These are phyloP conservation scores for Aspergillus arachidicola DNA, from an alignment of 2,329 filamentous ascomycete species.

Conservation along the genomic window DNA sequence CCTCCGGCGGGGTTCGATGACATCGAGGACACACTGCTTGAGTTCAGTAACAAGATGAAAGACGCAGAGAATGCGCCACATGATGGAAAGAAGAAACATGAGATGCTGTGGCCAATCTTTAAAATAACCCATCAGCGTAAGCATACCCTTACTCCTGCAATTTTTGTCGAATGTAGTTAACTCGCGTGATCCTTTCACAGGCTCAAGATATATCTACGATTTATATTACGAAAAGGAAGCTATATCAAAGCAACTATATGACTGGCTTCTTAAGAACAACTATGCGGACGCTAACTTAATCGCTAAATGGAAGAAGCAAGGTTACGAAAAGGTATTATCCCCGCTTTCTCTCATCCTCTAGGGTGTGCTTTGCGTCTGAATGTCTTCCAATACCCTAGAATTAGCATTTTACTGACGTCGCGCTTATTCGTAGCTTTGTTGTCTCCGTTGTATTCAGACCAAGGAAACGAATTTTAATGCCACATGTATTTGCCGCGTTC, in stretches of 20 bases:
- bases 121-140: constrained; percentile 92
- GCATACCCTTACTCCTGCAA: constrained; percentile 13
- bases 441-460: constrained; percentile 94
- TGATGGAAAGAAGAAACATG: constrained; percentile 80
- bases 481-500: constrained; percentile 95
- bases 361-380: background rate
- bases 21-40: constrained; percentile 68
- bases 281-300: constrained; percentile 96
- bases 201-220: constrained; percentile 89
- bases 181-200: constrained; percentile 33
- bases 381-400: background rate
- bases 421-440: constrained; percentile 69
- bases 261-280: constrained; percentile 93
- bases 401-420: background rate
- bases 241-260: constrained; percentile 88
- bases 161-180: background rate
- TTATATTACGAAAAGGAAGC: constrained; percentile 98
- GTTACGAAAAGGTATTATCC: constrained; percentile 82
- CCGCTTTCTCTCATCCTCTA: background rate
- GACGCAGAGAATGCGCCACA: constrained; percentile 85
- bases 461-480: constrained; percentile 99
- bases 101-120: constrained; percentile 95
- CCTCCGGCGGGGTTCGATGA: constrained; percentile 69
- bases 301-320: constrained; percentile 99
- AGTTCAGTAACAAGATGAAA: constrained; percentile 70